A percentile compares a stretch with the other conserved stretches of the same genome.
phyloP scores from a whole-genome alignment of 768 basidiomycete genomes.

The Hericium rajendrae region DNA sequence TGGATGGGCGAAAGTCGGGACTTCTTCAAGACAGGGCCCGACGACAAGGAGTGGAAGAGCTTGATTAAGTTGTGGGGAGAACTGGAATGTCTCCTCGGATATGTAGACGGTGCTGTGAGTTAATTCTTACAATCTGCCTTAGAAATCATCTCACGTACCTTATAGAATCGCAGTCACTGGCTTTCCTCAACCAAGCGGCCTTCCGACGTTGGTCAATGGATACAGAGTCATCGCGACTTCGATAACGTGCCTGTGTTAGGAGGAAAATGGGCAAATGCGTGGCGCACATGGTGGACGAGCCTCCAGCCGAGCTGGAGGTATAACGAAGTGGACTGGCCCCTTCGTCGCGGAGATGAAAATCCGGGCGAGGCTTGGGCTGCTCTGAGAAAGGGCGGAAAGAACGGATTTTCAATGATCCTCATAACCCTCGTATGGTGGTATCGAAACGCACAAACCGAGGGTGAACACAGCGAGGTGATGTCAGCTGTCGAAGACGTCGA shows the following conservation, averaged over 20 bases:
- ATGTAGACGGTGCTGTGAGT: not conserved
- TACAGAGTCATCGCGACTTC: not conserved
- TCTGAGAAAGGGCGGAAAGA: too few species aligned
- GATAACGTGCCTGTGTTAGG: not conserved
- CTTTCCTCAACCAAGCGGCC: not conserved
- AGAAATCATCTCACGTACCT: not conserved
- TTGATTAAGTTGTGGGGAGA: not conserved
- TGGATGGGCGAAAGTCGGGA: not conserved
- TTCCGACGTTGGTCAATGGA: not conserved
- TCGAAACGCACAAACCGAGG: too few species aligned
- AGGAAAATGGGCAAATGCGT: not conserved
- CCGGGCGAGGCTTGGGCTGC: too few species aligned
- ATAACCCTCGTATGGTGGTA: too few species aligned
- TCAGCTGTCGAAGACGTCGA: too few species aligned
- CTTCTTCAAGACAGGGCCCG: not conserved
- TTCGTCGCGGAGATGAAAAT: too few species aligned
- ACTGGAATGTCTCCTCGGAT: not conserved
- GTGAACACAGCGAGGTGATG: too few species aligned
- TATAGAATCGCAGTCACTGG: not conserved
- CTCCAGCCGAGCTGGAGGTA: not conserved
- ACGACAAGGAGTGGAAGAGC: not conserved
- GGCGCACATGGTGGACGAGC: not conserved
- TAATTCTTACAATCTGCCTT: not conserved
- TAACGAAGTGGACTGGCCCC: too few species aligned
- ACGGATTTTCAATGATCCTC: too few species aligned